These are phyloP conservation scores for Citrullus amarus DNA, from an alignment of 306 rosid genomes.

Conservation along the genomic window DNA sequence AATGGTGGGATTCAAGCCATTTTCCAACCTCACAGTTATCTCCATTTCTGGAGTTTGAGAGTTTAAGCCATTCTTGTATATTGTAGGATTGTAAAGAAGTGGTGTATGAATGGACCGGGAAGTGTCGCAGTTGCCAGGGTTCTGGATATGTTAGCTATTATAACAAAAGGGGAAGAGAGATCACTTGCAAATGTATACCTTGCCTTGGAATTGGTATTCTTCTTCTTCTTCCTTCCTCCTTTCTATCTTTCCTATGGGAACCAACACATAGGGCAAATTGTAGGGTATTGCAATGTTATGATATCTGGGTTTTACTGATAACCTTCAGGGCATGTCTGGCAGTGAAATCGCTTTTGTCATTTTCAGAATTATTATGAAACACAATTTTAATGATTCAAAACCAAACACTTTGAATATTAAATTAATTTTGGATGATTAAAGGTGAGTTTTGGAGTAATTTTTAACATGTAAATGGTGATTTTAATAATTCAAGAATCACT, in stretches of 20 bases:
- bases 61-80: not conserved
- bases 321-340: not conserved
- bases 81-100: slow-evolving; percentile 90
- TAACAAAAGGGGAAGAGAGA: slow-evolving; percentile 63
- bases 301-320: not conserved
- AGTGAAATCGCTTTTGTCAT: too few relatives aligned
- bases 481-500: too few relatives aligned
- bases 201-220: slow-evolving; percentile 88
- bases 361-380: too few relatives aligned
- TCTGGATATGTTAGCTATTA: slow-evolving; percentile 73
- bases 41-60: not conserved
- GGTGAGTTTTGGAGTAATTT: too few relatives aligned
- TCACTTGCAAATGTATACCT: slow-evolving; percentile 83
- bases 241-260: not conserved
- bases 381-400: too few relatives aligned
- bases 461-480: too few relatives aligned
- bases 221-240: slow-evolving; percentile 8
- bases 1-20: not conserved
- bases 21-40: not conserved
- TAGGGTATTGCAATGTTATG: not conserved
- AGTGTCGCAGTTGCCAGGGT: slow-evolving; percentile 91
- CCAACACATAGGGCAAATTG: not conserved
- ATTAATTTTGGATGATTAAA: too few relatives aligned
- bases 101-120: slow-evolving; percentile 96
- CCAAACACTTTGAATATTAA: too few relatives aligned